Percentiles rank a stretch among this genome's conserved stretches.
phyloP scores from a whole-genome alignment of 352 stramenopile species.

The Plasmopara halstedii region DNA sequence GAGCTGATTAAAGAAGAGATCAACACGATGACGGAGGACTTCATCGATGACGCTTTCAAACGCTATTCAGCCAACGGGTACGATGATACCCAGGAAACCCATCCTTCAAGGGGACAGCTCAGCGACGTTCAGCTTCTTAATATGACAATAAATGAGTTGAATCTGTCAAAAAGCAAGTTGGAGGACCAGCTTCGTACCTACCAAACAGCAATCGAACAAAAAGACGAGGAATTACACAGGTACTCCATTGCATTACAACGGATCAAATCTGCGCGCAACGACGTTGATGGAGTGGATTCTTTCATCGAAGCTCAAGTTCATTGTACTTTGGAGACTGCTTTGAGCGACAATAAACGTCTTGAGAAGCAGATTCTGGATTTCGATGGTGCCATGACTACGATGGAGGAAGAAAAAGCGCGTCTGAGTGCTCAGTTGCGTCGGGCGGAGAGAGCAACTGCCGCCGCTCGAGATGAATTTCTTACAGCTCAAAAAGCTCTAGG shows the following conservation, averaged over 20 bases:
- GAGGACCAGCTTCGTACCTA: slow-evolving; percentile 16
- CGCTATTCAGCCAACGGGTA: slow-evolving; percentile 49
- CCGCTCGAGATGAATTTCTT: slow-evolving; percentile 23
- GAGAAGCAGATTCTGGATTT: slow-evolving; percentile 36
- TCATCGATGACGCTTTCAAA: slow-evolving; percentile 32
- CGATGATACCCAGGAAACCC: slow-evolving; percentile 44
- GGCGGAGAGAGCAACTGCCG: slow-evolving; percentile 33
- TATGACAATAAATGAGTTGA: slow-evolving; percentile 14
- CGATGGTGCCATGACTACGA: slow-evolving; percentile 34
- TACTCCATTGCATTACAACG: slow-evolving; percentile 12
- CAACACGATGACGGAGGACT: slow-evolving; percentile 1
- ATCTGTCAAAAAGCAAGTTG: slow-evolving; percentile 15
- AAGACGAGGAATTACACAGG: slow-evolving; percentile 18
- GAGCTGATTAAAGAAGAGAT: slow-evolving; percentile 7
- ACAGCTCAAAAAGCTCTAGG: slow-evolving; percentile 27
- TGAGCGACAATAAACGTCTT: slow-evolving; percentile 32
- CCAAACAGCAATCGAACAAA: slow-evolving; percentile 11
- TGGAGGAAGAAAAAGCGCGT: slow-evolving; percentile 43
- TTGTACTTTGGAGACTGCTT: slow-evolving; percentile 17
- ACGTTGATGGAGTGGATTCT: slow-evolving; percentile 11
- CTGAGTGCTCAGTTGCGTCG: slow-evolving; percentile 34
- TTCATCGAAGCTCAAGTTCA: slow-evolving; percentile 17
- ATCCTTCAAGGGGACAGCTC: slow-evolving; percentile 40
- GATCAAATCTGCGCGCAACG: slow-evolving; percentile 12
- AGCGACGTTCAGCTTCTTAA: slow-evolving; percentile 17